Conservation (phyloP, 345 rosid species). For the Gossypium longicalyx region DNA sequence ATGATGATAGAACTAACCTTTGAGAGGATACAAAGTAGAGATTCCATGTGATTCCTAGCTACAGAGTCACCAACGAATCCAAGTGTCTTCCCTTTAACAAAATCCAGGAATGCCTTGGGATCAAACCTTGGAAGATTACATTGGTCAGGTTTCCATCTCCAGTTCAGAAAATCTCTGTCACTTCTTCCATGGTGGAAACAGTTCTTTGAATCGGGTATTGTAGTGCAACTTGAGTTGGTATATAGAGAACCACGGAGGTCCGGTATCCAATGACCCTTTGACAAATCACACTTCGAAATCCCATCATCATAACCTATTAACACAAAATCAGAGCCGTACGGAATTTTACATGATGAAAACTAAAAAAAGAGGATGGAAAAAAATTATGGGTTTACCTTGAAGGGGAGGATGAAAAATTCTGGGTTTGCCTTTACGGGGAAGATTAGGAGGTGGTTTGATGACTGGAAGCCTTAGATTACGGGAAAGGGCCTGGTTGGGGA, state of each 20-base stretch:
- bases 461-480: constrained; percentile 23
- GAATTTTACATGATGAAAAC: not conserved
- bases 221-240: constrained; percentile 60
- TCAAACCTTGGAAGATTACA: constrained; percentile 71
- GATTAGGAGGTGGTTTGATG: constrained; percentile 21
- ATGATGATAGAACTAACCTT: constrained; percentile 33
- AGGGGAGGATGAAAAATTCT: constrained; percentile 10
- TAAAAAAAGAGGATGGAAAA: not conserved
- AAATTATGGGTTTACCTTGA: not conserved
- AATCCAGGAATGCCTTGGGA: constrained; percentile 39
- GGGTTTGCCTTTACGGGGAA: not conserved
- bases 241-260: constrained; percentile 46
- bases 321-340: not conserved
- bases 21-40: constrained; percentile 77
- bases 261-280: constrained; percentile 62
- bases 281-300: constrained; percentile 49
- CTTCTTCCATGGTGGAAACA: constrained; percentile 65
- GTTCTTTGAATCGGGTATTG: constrained; percentile 70
- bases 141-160: constrained; percentile 86
- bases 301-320: constrained; percentile 8
- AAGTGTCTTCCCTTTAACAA: constrained; percentile 66
- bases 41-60: constrained; percentile 83
- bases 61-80: constrained; percentile 86
- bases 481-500: constrained; percentile 9
- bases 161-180: constrained; percentile 62